Conservation (phyloP, 139 green algal species). For the Chlamydomonas sphaeroides region DNA sequence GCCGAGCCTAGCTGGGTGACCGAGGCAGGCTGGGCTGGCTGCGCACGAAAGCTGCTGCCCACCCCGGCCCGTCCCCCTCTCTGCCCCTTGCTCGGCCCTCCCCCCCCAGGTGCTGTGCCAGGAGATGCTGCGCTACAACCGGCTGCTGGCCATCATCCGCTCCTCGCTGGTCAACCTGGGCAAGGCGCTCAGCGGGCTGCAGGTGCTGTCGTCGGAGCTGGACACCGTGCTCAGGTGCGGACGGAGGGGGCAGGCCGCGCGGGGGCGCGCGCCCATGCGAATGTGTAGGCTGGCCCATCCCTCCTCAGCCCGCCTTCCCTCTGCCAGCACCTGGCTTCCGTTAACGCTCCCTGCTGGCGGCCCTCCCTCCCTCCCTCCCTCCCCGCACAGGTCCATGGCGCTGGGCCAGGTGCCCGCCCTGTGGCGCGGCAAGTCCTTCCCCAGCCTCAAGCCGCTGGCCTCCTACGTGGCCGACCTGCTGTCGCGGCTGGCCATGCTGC, state of each 20-base stretch:
- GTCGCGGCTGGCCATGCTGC: slow-evolving; percentile 66
- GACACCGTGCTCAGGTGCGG: slow-evolving; percentile 68
- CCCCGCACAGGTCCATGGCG: slow-evolving; percentile 37
- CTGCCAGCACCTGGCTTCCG: too few relatives aligned
- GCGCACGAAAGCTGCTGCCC: too few relatives aligned
- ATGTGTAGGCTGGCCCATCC: too few relatives aligned
- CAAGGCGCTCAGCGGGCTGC: slow-evolving; percentile 68
- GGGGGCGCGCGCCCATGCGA: too few relatives aligned
- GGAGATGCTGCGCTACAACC: slow-evolving; percentile 85
- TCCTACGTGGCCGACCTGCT: slow-evolving; percentile 77
- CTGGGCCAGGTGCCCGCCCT: slow-evolving; percentile 67
- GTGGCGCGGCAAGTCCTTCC: slow-evolving; percentile 77
- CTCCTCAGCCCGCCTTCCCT: too few relatives aligned
- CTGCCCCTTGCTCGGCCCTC: too few relatives aligned
- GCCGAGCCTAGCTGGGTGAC: too few relatives aligned
- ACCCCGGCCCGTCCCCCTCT: too few relatives aligned
- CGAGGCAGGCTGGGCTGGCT: too few relatives aligned
- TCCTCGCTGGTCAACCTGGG: slow-evolving; percentile 64
- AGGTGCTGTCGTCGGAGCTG: slow-evolving; percentile 63
- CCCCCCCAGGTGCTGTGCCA: slow-evolving; percentile 60
- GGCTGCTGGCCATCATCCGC: slow-evolving; percentile 65
- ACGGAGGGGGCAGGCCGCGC: too few relatives aligned
- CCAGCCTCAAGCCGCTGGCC: slow-evolving; percentile 76
- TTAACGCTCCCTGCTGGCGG: too few relatives aligned
- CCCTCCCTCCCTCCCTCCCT: too few relatives aligned